Conservation (phyloP, 306 rosid genomes). For the Biancaea sappan region DNA sequence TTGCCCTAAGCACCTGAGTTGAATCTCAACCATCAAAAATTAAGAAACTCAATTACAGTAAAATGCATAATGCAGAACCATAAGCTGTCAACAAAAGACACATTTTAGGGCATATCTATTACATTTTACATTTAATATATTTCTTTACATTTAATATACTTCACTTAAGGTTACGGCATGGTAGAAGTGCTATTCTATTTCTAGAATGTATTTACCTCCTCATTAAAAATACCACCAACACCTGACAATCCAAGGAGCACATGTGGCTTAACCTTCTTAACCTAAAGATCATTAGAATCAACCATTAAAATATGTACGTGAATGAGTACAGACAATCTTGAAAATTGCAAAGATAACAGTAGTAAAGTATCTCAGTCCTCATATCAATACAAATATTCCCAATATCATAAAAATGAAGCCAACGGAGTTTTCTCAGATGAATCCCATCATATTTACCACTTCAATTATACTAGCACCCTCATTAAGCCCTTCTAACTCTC, state of each 20-base stretch:
- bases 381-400: constrained; percentile 6
- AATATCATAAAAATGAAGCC: background rate
- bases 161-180: constrained; percentile 15
- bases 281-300: constrained; percentile 53
- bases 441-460: constrained; percentile 70
- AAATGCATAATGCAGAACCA: constrained; percentile 24
- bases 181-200: constrained; percentile 22
- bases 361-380: constrained; percentile 19
- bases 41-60: constrained; percentile 36
- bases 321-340: constrained; percentile 19
- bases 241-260: constrained; percentile 98
- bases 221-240: constrained; percentile 90
- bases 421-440: constrained; percentile 23
- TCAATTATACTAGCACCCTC: constrained; percentile 91
- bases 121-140: constrained; percentile 24
- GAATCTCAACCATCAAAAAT: constrained; percentile 43
- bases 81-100: constrained; percentile 32
- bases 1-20: constrained; percentile 87
- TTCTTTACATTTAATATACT: constrained; percentile 11
- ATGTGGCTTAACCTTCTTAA: constrained; percentile 88
- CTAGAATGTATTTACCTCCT: constrained; percentile 66
- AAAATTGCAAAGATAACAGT: constrained; percentile 22
- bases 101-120: constrained; percentile 31
- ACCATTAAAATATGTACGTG: constrained; percentile 23
- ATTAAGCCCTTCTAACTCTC: constrained; percentile 70